Evolutionary conservation across 768 basidiomycete genomes (phyloP), one percentile per base, ranked within the genome.

Genomic region (Boletellus ananas): DNA sequence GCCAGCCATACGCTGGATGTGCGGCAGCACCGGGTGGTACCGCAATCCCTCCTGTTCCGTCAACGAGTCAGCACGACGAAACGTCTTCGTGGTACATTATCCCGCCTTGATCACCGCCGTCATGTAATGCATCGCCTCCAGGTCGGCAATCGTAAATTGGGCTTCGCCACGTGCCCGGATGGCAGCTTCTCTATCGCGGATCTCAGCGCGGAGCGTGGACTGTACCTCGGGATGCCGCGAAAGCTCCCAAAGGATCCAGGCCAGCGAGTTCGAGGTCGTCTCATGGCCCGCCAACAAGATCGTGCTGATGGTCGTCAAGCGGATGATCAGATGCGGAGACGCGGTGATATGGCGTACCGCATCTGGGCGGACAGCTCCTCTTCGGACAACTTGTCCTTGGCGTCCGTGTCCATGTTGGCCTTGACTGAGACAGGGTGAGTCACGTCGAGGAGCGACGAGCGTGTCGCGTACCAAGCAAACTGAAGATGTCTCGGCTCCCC

Each of bases 221-320:
- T 91, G 88, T 3, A 81, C 63, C n/a, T 79, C 71, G 0, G 78
- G 81, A 53, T 81, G 68, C 37, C 71, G 75, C 3, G 83, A 76
- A 6, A 92, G 72, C 56, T 84, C 80, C 47, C 83, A 71, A 83
- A 41, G 40, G 27, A 41, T 25, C 40, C 40, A 41, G 4, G 5
- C 9, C 6, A 41, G 47, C 2, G 76, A 72, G 38, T 74, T 79
- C 1, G 83, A 76, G 41, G 78, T 81, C 3, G 83, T 85, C 60
- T 41, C 40, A 16, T 41, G 40, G 85, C 75, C 76, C 38, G 76
- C 76, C 9, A 79, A 55, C 13, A 78, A 57, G 11, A 78, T 73
- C 21, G 74, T 78, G 21, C 75, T 77, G 17, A 23, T 12, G 8
- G 43, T 17, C 35, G 17, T 46, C 29, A 34, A 34, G 20, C 6